Evolutionary conservation across 1,139 yeast genomes (phyloP), one percentile per base, ranked within the genome.

Genomic region (Sugiyamaella castrensis): DNA sequence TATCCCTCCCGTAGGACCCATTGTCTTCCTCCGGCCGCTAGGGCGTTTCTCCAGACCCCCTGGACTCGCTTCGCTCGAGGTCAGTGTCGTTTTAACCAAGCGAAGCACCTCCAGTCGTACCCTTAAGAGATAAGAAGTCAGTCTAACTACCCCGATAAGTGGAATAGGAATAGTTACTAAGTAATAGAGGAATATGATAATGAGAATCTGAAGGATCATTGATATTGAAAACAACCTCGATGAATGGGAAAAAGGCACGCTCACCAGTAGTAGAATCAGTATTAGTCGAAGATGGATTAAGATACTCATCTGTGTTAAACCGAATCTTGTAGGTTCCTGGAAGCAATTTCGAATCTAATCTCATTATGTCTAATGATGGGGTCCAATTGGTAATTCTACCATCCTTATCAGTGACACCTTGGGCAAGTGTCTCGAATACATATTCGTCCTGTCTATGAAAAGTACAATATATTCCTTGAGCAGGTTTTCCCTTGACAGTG

Each of bases 401-500:
- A 62, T 89, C 96, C 7, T 60, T 51, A 62, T 89, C 83, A 11
- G 96, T 89, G 55, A 70, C 73, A 35, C 84, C 82, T 58, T 77
- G 70, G 7, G 87, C 91, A 37, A 54, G 63, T 48, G 51, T 50
- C 44, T 49, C 52, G 24, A 54, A 56, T 37, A 47, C 13, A 69
- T 12, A 54, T 13, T 57, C 64, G 9, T 57, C 62, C 37, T 66
- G 45, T 37, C 52, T 44, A 59, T 62, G 40, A 46, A 67, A 52
- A 50, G 63, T 47, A 60, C 72, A 39, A 74, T 58, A 55, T 13
- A 89, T 91, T 16, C 74, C 75, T 0, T 70, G 63, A 0, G 96
- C 96, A 0, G 97, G 97, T 53, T 72, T 76, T 0, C 97, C 97
- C 10, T 74, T 68, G n/a, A 85, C 81, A 5, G 96, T 88, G 60